Percentiles rank a stretch among this genome's conserved stretches.
Evolutionary conservation across 1,139 yeast species (phyloP).

Genomic region (Taphrina pruni): DNA sequence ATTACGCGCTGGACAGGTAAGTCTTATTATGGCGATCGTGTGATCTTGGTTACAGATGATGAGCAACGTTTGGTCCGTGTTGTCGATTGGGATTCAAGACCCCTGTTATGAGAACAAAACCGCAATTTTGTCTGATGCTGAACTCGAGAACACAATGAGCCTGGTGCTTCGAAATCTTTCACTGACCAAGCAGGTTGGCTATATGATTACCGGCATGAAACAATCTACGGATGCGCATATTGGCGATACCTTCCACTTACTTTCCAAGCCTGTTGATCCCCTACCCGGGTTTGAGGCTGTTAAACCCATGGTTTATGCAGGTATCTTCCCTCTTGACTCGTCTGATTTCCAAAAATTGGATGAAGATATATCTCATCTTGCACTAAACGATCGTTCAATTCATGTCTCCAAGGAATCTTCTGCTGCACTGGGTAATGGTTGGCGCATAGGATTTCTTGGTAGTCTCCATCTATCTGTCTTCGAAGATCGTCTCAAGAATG

Average conservation of each 20-base stretch:
- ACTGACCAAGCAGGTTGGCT: slow-evolving; percentile 64
- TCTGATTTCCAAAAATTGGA: slow-evolving; percentile 86
- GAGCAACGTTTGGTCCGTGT: slow-evolving; percentile 39
- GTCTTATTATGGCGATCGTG: background rate
- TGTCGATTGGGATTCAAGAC: slow-evolving; percentile 38
- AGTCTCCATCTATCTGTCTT: slow-evolving; percentile 94
- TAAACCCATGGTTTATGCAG: slow-evolving; percentile 90
- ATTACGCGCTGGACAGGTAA: slow-evolving; percentile 75
- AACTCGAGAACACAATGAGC: background rate
- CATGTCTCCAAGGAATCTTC: slow-evolving; percentile 89
- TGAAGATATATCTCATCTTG: slow-evolving; percentile 85
- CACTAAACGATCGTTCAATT: slow-evolving; percentile 89
- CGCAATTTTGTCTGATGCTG: slow-evolving; percentile 30
- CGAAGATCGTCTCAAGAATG: slow-evolving; percentile 86
- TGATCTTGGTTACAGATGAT: slow-evolving; percentile 10
- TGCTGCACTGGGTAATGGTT: slow-evolving; percentile 93
- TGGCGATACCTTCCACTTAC: slow-evolving; percentile 85
- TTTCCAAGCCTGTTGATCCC: slow-evolving; percentile 72
- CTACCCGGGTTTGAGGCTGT: slow-evolving; percentile 96
- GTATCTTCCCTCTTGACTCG: slow-evolving; percentile 97
- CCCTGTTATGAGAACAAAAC: slow-evolving; percentile 35
- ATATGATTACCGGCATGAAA: slow-evolving; percentile 91
- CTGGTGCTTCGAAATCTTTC: background rate
- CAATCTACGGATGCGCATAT: slow-evolving; percentile 83
- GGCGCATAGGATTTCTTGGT: slow-evolving; percentile 95